phyloP scores from a whole-genome alignment of 208 protist genomes.

The Kentomonas sorsogonicus region DNA sequence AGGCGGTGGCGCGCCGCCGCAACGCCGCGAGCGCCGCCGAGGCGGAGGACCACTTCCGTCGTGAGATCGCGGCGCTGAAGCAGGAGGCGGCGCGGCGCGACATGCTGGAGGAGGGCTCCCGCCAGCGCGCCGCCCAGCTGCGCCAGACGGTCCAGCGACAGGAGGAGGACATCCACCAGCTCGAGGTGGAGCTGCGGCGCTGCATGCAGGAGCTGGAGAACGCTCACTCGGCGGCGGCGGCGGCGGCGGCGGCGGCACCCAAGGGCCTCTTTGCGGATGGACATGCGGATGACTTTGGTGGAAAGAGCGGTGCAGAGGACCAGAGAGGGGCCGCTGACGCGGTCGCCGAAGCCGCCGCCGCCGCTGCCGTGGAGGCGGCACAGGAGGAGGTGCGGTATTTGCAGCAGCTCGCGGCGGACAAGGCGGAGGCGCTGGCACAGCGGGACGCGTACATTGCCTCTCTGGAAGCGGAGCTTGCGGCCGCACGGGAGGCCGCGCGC shows the following conservation, averaged over 20 bases:
- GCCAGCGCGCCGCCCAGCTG: no score
- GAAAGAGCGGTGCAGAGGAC: neutral
- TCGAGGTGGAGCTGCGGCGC: conserved; percentile 7
- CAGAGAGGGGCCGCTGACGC: neutral
- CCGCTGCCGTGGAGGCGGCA: neutral
- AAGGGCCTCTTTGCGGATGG: no score
- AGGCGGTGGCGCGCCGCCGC: neutral
- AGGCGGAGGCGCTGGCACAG: no score
- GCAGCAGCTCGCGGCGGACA: no score
- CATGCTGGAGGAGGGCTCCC: no score
- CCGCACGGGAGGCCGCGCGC: no score
- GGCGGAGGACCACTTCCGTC: neutral
- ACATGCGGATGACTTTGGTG: conserved; percentile 3
- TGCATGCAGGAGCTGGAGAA: neutral
- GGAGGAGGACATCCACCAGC: neutral
- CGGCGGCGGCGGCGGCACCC: no score
- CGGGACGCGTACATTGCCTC: no score
- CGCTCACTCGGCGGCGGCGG: no score
- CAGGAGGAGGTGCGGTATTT: neutral
- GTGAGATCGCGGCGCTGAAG: neutral
- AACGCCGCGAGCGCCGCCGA: neutral
- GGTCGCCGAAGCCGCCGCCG: neutral
- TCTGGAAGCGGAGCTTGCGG: no score
- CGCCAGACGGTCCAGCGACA: no score
- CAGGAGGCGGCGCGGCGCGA: no score